A percentile compares a stretch with the other conserved stretches of the same genome.
Conservation (phyloP, 2,329 filamentous ascomycete genomes). For the Claviceps sp. region DNA sequence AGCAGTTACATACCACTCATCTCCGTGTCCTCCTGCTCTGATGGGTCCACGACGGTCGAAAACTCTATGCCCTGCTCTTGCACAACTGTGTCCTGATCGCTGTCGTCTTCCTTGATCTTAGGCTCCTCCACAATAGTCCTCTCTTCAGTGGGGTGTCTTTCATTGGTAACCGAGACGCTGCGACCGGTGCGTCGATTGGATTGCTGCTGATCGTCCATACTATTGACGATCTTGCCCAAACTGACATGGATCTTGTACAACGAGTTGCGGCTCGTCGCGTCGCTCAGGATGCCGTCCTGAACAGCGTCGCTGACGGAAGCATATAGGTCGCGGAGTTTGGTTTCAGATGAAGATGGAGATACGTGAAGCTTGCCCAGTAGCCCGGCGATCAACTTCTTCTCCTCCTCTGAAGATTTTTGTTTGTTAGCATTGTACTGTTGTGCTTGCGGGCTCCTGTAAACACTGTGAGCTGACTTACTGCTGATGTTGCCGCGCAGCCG, state of each 20-base stretch:
- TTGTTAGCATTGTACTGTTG: background rate
- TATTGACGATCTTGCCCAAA: slow-evolving; percentile 54
- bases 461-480: slow-evolving; percentile 37
- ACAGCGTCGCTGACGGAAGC: slow-evolving; percentile 47
- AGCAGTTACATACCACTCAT: slow-evolving; percentile 9
- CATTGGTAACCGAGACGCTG: slow-evolving; percentile 25
- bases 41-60: slow-evolving; percentile 26
- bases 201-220: slow-evolving; percentile 32
- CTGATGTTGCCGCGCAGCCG: slow-evolving; percentile 52
- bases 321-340: slow-evolving; percentile 44
- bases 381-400: slow-evolving; percentile 67
- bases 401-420: slow-evolving; percentile 47
- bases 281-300: slow-evolving; percentile 45
- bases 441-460: background rate
- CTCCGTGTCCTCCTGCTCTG: slow-evolving; percentile 26
- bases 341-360: slow-evolving; percentile 48
- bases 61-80: slow-evolving; percentile 21
- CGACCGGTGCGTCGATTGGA: slow-evolving; percentile 28
- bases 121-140: slow-evolving; percentile 27
- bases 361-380: slow-evolving; percentile 76
- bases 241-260: slow-evolving; percentile 56
- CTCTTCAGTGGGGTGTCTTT: slow-evolving; percentile 21
- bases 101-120: slow-evolving; percentile 34
- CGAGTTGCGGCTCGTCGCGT: slow-evolving; percentile 48
- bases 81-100: slow-evolving; percentile 20